Evolutionary conservation across 441 rosid genomes (phyloP).

Genomic region (Gossypium trilobum): DNA sequence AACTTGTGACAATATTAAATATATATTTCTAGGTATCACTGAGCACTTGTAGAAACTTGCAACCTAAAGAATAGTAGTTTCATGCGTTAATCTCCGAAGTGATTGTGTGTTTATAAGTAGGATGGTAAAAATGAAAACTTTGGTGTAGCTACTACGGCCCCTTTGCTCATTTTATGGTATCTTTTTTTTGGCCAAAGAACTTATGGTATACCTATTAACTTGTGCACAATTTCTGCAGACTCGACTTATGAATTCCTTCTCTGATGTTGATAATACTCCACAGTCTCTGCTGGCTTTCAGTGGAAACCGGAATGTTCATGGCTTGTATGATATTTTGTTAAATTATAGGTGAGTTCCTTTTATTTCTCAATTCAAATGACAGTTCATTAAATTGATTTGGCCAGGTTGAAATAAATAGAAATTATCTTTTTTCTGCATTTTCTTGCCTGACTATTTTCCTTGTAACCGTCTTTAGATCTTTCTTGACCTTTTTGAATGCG

Average conservation of each 20-base stretch:
- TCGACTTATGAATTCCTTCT: constrained; percentile 40
- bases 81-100: background rate
- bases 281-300: constrained; percentile 71
- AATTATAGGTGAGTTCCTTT: constrained; percentile 60
- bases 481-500: constrained; percentile 51
- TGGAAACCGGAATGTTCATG: constrained; percentile 61
- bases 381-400: background rate
- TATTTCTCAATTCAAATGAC: background rate
- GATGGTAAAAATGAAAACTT: background rate
- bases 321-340: constrained; percentile 71
- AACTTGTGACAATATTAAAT: background rate
- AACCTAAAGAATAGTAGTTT: background rate
- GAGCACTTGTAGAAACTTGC: background rate
- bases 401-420: background rate
- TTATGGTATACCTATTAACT: background rate
- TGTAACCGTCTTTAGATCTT: constrained; percentile 47
- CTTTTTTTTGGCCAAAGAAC: background rate
- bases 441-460: constrained; percentile 13
- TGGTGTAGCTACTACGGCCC: background rate
- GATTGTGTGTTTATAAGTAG: background rate
- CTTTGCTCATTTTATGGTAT: background rate
- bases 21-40: background rate
- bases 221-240: constrained; percentile 43
- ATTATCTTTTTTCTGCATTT: constrained; percentile 5
- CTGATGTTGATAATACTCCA: constrained; percentile 69